Evolutionary conservation across 2,329 filamentous ascomycete species (phyloP).

Genomic region (Aureobasidium lini): DNA sequence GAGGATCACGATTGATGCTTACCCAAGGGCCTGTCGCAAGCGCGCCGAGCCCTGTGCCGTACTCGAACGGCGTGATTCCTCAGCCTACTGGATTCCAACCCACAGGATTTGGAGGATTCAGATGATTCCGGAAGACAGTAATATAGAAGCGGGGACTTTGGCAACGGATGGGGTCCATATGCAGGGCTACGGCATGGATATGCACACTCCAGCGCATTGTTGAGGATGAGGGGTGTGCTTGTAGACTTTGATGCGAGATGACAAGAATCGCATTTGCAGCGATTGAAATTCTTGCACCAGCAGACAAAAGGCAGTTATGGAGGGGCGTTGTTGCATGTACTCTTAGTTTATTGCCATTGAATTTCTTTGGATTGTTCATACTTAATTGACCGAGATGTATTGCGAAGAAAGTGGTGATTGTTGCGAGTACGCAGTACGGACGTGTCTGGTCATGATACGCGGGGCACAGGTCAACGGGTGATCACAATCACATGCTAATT

Average conservation of each 20-base stretch:
- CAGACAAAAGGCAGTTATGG: not conserved
- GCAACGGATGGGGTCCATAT: slow-evolving; percentile 6
- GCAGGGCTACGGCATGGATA: slow-evolving; percentile 1
- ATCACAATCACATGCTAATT: slow-evolving; percentile 3
- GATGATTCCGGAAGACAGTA: slow-evolving; percentile 12
- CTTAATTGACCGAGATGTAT: not conserved
- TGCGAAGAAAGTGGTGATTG: not conserved
- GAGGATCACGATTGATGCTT: slow-evolving; percentile 83
- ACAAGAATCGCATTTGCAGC: not conserved
- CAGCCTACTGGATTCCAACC: slow-evolving; percentile 61
- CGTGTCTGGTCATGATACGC: not conserved
- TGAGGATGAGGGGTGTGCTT: slow-evolving; percentile 8
- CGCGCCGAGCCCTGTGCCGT: slow-evolving; percentile 58
- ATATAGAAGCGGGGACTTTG: slow-evolving; percentile 1
- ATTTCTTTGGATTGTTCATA: slow-evolving; percentile 1
- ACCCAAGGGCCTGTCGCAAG: slow-evolving; percentile 69
- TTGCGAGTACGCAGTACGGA: not conserved
- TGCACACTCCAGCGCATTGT: not conserved
- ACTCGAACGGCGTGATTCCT: slow-evolving; percentile 79
- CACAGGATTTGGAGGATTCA: slow-evolving; percentile 23
- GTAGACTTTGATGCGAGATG: not conserved
- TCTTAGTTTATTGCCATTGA: slow-evolving; percentile 4
- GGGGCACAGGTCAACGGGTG: not conserved
- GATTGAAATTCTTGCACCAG: not conserved
- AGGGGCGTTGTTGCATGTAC: slow-evolving; percentile 9